Evolutionary conservation across 495 filamentous ascomycete genomes (phyloP).

Genomic region (Penicillium ucsense): DNA sequence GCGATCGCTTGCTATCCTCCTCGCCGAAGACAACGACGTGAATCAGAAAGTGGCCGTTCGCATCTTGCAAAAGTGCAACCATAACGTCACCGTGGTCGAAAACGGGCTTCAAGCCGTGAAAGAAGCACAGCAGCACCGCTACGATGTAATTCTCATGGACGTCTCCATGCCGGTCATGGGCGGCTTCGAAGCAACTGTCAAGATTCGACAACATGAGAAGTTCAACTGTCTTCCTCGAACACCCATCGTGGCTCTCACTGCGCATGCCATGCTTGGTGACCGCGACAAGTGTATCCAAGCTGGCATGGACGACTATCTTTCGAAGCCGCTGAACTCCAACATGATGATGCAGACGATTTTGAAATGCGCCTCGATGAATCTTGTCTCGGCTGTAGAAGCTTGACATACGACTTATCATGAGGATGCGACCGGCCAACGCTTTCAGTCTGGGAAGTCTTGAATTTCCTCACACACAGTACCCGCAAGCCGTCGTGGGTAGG

Average conservation of each 20-base stretch:
- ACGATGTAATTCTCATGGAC: slow-evolving; percentile 83
- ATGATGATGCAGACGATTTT: slow-evolving; percentile 64
- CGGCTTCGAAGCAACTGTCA: slow-evolving; percentile 67
- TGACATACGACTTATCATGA: neutral
- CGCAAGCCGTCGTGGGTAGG: no score
- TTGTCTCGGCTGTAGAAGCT: slow-evolving; percentile 1
- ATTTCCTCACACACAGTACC: no score
- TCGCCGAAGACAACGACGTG: slow-evolving; percentile 75
- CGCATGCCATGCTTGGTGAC: slow-evolving; percentile 72
- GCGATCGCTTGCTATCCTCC: slow-evolving; percentile 78
- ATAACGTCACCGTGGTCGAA: slow-evolving; percentile 57
- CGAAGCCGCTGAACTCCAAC: slow-evolving; percentile 64
- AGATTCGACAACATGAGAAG: slow-evolving; percentile 52
- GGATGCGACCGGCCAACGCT: no score
- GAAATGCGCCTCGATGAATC: slow-evolving; percentile 34
- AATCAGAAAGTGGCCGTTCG: slow-evolving; percentile 73
- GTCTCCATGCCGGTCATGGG: slow-evolving; percentile 79
- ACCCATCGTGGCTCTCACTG: slow-evolving; percentile 76
- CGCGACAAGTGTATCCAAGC: slow-evolving; percentile 64
- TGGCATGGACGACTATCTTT: slow-evolving; percentile 79
- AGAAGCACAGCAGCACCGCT: slow-evolving; percentile 40
- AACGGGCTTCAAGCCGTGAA: slow-evolving; percentile 72
- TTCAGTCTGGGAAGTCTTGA: no score
- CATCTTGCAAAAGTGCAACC: slow-evolving; percentile 67
- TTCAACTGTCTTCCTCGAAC: slow-evolving; percentile 40